These are phyloP conservation scores for Priceomyces haplophilus DNA, from an alignment of 805 yeast genomes.

Conservation along the genomic window DNA sequence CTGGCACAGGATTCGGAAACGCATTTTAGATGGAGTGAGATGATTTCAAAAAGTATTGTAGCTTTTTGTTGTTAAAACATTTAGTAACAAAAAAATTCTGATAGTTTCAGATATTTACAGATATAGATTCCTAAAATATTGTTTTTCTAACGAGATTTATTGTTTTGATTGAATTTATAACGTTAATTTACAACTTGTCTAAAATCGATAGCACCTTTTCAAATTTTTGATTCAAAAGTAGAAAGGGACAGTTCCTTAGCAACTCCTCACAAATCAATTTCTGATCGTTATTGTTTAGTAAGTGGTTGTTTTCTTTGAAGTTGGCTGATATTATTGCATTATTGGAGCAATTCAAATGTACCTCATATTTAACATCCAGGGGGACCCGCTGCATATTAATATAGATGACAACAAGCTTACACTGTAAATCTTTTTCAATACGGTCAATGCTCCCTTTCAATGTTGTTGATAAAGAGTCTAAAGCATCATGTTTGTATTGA, in stretches of 20 bases:
- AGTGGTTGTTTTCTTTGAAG: slow-evolving; percentile 1
- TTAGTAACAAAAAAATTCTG: not conserved
- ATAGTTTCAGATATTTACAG: no score
- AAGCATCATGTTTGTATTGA: slow-evolving; percentile 32
- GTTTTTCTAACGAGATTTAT: slow-evolving; percentile 1
- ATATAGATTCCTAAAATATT: not conserved
- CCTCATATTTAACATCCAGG: slow-evolving; percentile 5
- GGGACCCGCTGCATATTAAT: not conserved
- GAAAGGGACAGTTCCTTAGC: slow-evolving; percentile 13
- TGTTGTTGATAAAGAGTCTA: slow-evolving; percentile 15
- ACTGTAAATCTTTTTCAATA: slow-evolving; percentile 25
- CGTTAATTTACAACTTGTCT: slow-evolving; percentile 1
- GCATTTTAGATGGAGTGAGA: slow-evolving; percentile 22
- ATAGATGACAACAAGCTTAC: slow-evolving; percentile 17
- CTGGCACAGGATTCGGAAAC: slow-evolving; percentile 72
- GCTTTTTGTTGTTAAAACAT: not conserved
- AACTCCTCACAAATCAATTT: slow-evolving; percentile 13
- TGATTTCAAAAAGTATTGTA: not conserved
- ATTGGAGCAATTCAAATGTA: slow-evolving; percentile 22
- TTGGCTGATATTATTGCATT: slow-evolving; percentile 15
- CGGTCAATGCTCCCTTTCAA: slow-evolving; percentile 9
- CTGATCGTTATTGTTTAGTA: slow-evolving; percentile 3
- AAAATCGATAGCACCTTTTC: slow-evolving; percentile 10
- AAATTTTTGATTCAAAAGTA: slow-evolving; percentile 15
- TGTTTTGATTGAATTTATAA: not conserved